Conservation (phyloP, 352 stramenopile species). For the Globisporangium middletonii region DNA sequence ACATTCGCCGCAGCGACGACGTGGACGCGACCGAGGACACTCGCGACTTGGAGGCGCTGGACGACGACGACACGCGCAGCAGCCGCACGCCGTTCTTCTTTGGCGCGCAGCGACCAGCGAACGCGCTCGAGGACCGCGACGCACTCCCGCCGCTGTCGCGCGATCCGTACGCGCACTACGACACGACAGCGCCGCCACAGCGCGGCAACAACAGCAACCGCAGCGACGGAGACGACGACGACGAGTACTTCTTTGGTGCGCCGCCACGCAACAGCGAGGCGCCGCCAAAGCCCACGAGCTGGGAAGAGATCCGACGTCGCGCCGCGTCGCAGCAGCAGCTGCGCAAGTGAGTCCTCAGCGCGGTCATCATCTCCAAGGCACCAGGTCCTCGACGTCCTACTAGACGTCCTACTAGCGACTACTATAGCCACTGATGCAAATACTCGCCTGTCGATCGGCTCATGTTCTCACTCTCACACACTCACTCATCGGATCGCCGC, state of each 20-base stretch:
- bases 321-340: conserved; percentile 19
- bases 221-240: conserved; percentile 26
- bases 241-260: conserved; percentile 44
- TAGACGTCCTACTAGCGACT: no score
- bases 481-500: background rate
- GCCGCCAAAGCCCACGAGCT: conserved; percentile 45
- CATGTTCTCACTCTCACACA: background rate
- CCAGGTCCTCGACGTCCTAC: no score
- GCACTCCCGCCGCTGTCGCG: conserved; percentile 24
- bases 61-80: background rate
- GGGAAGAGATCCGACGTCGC: conserved; percentile 71
- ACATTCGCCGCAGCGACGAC: background rate
- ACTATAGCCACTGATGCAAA: no score
- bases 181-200: conserved; percentile 11
- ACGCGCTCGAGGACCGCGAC: conserved; percentile 11
- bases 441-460: background rate
- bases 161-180: conserved; percentile 28
- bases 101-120: conserved; percentile 15
- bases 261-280: conserved; percentile 17
- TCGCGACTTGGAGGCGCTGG: conserved; percentile 4
- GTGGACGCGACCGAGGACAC: conserved; percentile 11
- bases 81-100: conserved; percentile 41
- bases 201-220: background rate
- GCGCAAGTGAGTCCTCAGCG: conserved; percentile 31
- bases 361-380: background rate